Conservation (phyloP, 202 grass and related monocot species). For the Brachypodium distachyon region DNA sequence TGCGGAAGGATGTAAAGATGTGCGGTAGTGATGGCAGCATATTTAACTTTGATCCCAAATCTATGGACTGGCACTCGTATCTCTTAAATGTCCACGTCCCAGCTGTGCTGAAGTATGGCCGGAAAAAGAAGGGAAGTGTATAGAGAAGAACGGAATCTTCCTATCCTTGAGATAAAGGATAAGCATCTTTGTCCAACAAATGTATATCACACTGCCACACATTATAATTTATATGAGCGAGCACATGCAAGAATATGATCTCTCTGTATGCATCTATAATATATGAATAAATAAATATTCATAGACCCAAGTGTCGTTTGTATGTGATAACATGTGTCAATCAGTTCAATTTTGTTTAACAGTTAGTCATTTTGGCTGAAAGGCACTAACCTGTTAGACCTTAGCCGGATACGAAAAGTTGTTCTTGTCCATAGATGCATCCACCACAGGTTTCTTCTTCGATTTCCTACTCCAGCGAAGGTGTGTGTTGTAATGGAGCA, state of each 20-base stretch:
- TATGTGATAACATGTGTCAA: background rate
- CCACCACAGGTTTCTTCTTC: background rate
- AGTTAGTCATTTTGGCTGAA: background rate
- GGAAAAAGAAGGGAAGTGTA: background rate
- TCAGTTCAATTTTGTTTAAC: background rate
- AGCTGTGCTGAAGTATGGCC: constrained; percentile 6
- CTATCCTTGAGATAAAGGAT: background rate
- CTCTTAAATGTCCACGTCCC: constrained; percentile 14
- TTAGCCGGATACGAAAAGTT: background rate
- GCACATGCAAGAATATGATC: background rate
- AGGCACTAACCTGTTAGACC: background rate
- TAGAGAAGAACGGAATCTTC: background rate
- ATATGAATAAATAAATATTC: background rate
- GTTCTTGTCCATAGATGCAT: background rate
- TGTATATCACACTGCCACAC: background rate
- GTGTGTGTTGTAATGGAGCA: background rate
- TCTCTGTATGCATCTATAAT: background rate
- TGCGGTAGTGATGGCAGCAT: background rate
- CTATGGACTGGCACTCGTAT: constrained; percentile 10
- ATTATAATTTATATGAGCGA: background rate
- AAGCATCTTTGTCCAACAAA: background rate
- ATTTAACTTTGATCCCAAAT: constrained; percentile 15
- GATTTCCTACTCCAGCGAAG: background rate
- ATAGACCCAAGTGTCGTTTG: too few relatives aligned
- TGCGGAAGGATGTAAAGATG: background rate